phyloP scores from a whole-genome alignment of 2,329 filamentous ascomycete genomes.

The Apiospora hydei region DNA sequence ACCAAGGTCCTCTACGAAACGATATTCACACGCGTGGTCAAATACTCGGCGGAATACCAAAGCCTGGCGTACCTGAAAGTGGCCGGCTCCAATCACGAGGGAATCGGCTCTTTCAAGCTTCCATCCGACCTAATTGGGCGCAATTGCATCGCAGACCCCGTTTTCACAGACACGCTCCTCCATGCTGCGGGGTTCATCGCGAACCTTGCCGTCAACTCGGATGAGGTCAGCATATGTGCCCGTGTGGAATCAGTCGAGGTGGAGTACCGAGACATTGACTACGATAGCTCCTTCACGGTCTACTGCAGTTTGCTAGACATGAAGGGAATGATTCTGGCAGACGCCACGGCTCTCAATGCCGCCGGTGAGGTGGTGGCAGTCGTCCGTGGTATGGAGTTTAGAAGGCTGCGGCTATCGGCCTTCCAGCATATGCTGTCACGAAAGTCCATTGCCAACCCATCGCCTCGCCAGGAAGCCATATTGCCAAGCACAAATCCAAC shows the following conservation, averaged over 20 bases:
- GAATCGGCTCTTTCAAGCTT: conserved; percentile 26
- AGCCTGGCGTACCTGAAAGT: conserved; percentile 20
- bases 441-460: background rate
- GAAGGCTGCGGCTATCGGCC: conserved; percentile 21
- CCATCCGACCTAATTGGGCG: conserved; percentile 3
- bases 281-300: conserved; percentile 26
- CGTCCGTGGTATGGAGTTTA: conserved; percentile 24
- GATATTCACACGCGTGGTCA: conserved; percentile 32
- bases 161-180: conserved; percentile 33
- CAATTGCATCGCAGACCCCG: conserved; percentile 23
- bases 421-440: conserved; percentile 22
- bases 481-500: too few relatives aligned
- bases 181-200: conserved; percentile 33
- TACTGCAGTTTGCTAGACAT: conserved; percentile 28
- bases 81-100: conserved; percentile 25
- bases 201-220: conserved; percentile 27
- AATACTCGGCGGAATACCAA: conserved; percentile 30
- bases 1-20: conserved; percentile 30
- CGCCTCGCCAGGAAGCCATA: background rate
- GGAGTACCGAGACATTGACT: conserved; percentile 25
- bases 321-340: conserved; percentile 25
- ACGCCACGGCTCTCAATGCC: conserved; percentile 21
- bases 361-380: conserved; percentile 23
- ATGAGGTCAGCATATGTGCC: conserved; percentile 31
- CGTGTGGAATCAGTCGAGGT: conserved; percentile 23